Evolutionary conservation across 2,329 filamentous ascomycete species (phyloP).

Genomic region (Colletotrichum sp.): DNA sequence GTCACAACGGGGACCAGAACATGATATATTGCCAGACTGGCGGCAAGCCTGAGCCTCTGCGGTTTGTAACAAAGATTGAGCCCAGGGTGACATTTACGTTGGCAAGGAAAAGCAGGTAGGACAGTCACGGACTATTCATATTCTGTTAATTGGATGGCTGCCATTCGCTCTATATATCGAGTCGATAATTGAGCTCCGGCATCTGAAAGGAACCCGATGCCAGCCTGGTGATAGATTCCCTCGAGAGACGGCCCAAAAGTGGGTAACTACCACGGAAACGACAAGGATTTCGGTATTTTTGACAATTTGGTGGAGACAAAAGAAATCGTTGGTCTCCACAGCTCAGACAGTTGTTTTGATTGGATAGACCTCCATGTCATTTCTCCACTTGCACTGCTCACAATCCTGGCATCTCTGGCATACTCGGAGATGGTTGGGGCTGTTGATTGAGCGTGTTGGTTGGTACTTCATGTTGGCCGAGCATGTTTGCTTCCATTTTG

Average conservation of each 20-base stretch:
- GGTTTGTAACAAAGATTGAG: too few species aligned
- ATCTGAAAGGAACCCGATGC: neutral
- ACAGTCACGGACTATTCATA: too few species aligned
- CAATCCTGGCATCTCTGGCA: neutral
- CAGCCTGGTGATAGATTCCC: neutral
- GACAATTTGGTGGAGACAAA: neutral
- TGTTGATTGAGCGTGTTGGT: neutral
- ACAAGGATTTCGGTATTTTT: neutral
- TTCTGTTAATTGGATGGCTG: too few species aligned
- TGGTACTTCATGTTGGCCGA: neutral
- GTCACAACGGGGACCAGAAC: too few species aligned
- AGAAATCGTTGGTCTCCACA: neutral
- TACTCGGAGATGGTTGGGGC: neutral
- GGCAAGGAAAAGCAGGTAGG: too few species aligned
- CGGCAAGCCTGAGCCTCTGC: too few species aligned
- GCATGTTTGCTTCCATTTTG: neutral
- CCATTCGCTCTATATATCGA: fast-evolving
- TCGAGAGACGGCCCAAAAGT: neutral
- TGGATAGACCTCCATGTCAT: neutral
- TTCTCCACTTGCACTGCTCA: neutral
- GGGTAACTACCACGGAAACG: neutral
- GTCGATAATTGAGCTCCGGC: neutral
- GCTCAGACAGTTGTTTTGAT: neutral
- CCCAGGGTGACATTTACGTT: too few species aligned
- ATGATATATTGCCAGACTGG: too few species aligned